Evolutionary conservation across 805 yeast species (phyloP), one percentile per base, ranked within the genome.

Genomic region (Naumovozyma dairenensis): DNA sequence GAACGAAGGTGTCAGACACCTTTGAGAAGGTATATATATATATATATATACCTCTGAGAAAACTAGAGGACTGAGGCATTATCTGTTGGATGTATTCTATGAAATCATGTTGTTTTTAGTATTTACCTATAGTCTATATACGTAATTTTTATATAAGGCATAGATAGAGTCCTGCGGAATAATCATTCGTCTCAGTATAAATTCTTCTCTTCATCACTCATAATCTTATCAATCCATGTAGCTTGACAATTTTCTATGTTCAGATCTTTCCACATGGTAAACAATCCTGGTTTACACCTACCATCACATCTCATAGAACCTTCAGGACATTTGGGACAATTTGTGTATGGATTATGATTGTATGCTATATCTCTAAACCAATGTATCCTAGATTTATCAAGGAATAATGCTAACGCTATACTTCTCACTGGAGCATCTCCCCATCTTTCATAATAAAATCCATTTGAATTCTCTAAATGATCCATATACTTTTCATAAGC

Each of bases 391-490:
- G 63, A 54, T 45, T 72, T 77, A 45, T 80, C 85, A 6, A 78
- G 82, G 51, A 85, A 81, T 33, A 83, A 51, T 6, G 74, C 72
- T 22, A 83, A 57, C 0, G 89, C 94, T 28, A 85, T 49, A 3
- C 86, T 74, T 53, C 83, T 92, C 1, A 84, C 92, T 0, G 94
- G 94, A 0, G 94, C 94, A 61, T 84, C 95, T 3, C 94, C 94
- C 94, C 94, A 84, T 36, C 94, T 60, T 55, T 86, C 95, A 48
- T 85, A 85, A 55, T 82, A 85, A 49, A 84, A 84, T 4, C 89
- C 89, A 14, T 93, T 92, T 1, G 76, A 57, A 3, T 65, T 40
- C 37, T 84, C 94, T 25, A 85, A 59, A 47, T 65, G 60, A 21
- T 77, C 60, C 48, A 78, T 72, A 74, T 80, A 84, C 9, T 59